Conservation (phyloP, 257 asterid species). For the Voacanga thouarsii region DNA sequence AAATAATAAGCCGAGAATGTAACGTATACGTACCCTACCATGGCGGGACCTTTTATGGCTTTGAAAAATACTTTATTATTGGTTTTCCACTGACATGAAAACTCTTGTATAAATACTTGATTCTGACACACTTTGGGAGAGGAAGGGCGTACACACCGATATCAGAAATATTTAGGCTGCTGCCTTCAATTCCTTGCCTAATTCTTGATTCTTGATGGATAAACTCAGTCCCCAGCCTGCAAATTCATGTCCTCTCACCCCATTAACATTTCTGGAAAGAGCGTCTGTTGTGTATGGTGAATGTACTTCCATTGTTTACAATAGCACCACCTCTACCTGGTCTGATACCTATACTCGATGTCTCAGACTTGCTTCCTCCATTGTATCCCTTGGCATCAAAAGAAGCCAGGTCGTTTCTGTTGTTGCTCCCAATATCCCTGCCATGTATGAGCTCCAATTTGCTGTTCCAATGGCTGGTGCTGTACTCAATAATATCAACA, state of each 20-base stretch:
- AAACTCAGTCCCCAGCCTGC: slow-evolving; percentile 34
- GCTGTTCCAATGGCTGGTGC: slow-evolving; percentile 81
- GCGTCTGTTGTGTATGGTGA: slow-evolving; percentile 63
- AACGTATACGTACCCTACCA: no score
- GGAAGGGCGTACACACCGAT: neutral
- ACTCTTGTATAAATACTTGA: neutral
- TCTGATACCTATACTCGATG: slow-evolving; percentile 53
- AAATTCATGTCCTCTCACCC: slow-evolving; percentile 48
- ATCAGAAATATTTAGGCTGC: neutral
- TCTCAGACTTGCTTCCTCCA: slow-evolving; percentile 44
- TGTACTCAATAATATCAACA: slow-evolving; percentile 58
- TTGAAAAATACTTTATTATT: neutral
- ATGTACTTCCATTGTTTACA: slow-evolving; percentile 46
- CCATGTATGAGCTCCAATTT: slow-evolving; percentile 77
- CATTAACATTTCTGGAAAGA: slow-evolving; percentile 55
- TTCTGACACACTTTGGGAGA: neutral
- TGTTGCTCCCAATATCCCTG: slow-evolving; percentile 71
- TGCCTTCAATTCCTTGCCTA: neutral
- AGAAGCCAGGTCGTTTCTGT: slow-evolving; percentile 57
- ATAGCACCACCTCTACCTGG: slow-evolving; percentile 50
- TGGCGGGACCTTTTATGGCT: neutral
- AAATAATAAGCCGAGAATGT: no score
- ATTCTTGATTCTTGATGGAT: slow-evolving; percentile 31
- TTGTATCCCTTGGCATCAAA: slow-evolving; percentile 38
- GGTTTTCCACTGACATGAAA: neutral